A percentile compares a stretch with the other conserved stretches of the same genome.
Evolutionary conservation across 768 basidiomycete species (phyloP).

Genomic region (Fomitopsis pulvina): DNA sequence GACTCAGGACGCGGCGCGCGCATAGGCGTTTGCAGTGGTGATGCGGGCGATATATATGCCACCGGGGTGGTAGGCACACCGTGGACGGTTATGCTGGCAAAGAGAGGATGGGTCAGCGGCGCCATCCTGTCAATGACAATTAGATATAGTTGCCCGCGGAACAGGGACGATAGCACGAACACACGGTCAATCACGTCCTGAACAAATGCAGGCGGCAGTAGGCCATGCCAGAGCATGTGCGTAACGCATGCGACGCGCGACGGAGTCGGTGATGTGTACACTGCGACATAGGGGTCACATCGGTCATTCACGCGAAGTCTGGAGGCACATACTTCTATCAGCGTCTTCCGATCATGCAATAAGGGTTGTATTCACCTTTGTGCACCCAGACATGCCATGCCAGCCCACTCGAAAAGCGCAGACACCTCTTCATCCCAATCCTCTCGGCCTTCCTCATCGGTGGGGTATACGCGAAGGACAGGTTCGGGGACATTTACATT

Average conservation of each 20-base stretch:
- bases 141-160: too few species aligned
- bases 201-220: slow-evolving; percentile 47
- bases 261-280: slow-evolving; percentile 51
- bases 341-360: neutral
- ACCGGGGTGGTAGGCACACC: slow-evolving; percentile 41
- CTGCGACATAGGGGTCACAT: slow-evolving; percentile 61
- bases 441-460: slow-evolving; percentile 32
- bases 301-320: slow-evolving; percentile 59
- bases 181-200: slow-evolving; percentile 40
- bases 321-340: neutral
- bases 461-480: slow-evolving; percentile 26
- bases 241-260: slow-evolving; percentile 39
- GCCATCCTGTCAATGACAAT: neutral
- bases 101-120: slow-evolving; percentile 10
- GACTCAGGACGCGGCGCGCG: slow-evolving; percentile 41
- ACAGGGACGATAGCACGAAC: slow-evolving; percentile 32
- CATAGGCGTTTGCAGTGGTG: slow-evolving; percentile 24
- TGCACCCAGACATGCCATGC: slow-evolving; percentile 59
- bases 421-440: slow-evolving; percentile 43
- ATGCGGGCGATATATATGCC: slow-evolving; percentile 37
- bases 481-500: slow-evolving; percentile 38
- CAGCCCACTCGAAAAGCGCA: slow-evolving; percentile 65
- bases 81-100: slow-evolving; percentile 41
- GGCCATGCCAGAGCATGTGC: slow-evolving; percentile 55
- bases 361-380: slow-evolving; percentile 33